Base-by-base conservation (phyloP, 2,329 filamentous ascomycete genomes). In the Stemphylium beticola region DNA sequence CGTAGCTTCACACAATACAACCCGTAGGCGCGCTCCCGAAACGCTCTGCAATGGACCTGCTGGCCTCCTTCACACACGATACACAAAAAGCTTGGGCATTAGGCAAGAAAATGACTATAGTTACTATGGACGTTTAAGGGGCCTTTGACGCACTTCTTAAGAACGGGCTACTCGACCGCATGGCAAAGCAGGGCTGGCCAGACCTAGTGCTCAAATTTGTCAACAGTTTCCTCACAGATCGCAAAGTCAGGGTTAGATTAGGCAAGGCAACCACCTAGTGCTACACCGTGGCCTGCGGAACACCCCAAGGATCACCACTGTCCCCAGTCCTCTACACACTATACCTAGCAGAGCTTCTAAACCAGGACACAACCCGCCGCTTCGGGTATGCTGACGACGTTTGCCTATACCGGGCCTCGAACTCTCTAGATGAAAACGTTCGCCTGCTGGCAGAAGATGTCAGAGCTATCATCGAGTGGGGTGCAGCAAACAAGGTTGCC, bases 41-140 rank as follows among this genome's bases (percentile, higher is more conserved):
- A n/a, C n/a, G n/a, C n/a, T n/a, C n/a, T n/a, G n/a, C n/a, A n/a
- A n/a, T n/a, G n/a, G n/a, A n/a, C n/a, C n/a, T n/a, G n/a, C n/a
- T n/a, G n/a, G n/a, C n/a, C n/a, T n/a, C n/a, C n/a, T n/a, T n/a
- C n/a, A n/a, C n/a, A n/a, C n/a, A n/a, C n/a, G n/a, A n/a, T n/a
- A n/a, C n/a, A n/a, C n/a, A n/a, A n/a, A n/a, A n/a, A n/a, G 50
- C 50, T 15, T 53, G 29, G 50, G 50, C 29, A 18, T 14, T 37
- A 11, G 37, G 37, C 4, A 18, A 53, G 32, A 24, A 48, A 3
- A 38, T 49, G 3, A 53, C 50, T 18, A 53, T 53, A 18, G 38
- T 53, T 14, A 45, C 49, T 6, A 32, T 52, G 15, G 49, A 52
- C 18, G 41, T 52, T 1, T 17, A 52, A 39, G 41, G 49, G 2